These are phyloP conservation scores for Dictyostelium firmibasis DNA, from an alignment of 78 protist species.

Conservation along the genomic window DNA sequence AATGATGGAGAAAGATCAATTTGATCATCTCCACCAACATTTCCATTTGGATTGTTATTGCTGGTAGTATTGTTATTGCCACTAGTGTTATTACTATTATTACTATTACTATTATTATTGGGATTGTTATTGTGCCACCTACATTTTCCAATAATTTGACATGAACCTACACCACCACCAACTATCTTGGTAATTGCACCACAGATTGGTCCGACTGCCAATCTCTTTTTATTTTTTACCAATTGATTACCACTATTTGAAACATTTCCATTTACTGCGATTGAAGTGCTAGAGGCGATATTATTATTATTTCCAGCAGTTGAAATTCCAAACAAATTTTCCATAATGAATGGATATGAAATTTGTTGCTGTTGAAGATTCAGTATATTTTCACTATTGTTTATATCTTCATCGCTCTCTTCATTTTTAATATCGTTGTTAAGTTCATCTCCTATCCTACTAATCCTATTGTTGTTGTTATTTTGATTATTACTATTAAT, in stretches of 20 bases:
- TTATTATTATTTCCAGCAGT: neutral
- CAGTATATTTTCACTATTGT: neutral
- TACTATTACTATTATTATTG: neutral
- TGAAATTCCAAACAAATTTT: neutral
- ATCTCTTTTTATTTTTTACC: neutral
- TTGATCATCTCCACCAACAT: neutral
- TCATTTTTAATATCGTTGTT: neutral
- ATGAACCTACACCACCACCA: neutral
- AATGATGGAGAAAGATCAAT: neutral
- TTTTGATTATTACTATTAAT: neutral
- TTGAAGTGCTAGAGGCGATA: too few relatives aligned
- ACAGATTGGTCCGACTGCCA: neutral
- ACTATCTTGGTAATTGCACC: neutral
- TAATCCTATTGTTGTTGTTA: neutral
- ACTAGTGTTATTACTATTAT: neutral
- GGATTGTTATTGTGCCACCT: neutral
- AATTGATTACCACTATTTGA: neutral
- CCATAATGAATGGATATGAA: neutral
- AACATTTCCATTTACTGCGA: neutral
- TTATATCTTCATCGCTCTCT: neutral
- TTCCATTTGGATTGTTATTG: neutral
- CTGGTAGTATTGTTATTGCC: neutral
- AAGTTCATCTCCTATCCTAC: neutral
- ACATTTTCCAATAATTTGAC: neutral
- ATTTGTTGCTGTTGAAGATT: neutral